Conservation (phyloP, 202 grass and related monocot species). For the Digitaria exilis region DNA sequence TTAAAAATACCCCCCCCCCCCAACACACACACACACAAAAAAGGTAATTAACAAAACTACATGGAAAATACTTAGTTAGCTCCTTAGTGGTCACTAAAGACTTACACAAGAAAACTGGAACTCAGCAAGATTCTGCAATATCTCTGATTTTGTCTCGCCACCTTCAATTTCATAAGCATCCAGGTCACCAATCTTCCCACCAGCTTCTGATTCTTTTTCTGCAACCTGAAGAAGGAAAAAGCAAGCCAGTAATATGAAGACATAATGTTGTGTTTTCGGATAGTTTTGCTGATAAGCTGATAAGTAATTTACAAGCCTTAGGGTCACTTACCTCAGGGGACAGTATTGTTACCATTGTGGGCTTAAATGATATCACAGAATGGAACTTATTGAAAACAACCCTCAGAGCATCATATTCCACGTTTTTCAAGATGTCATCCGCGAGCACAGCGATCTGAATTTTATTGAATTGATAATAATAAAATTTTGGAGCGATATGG, state of each 20-base stretch:
- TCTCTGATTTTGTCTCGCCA: conserved; percentile 95
- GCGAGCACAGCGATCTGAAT: conserved; percentile 84
- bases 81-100: not conserved
- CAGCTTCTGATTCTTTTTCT: conserved; percentile 84
- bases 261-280: not conserved
- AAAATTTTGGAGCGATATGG: not conserved
- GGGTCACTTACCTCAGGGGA: conserved; percentile 78
- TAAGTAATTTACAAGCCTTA: conserved; percentile 10
- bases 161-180: conserved; percentile 96
- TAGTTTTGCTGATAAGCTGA: not conserved
- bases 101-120: conserved; percentile 98
- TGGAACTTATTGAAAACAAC: conserved; percentile 92
- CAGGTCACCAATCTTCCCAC: conserved; percentile 71
- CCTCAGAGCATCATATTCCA: conserved; percentile 89
- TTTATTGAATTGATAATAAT: conserved; percentile 5
- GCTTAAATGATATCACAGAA: conserved; percentile 82
- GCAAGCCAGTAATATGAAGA: not conserved
- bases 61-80: not conserved
- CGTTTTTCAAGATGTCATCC: conserved; percentile 96
- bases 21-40: too few relatives aligned
- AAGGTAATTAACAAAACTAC: not conserved
- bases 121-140: conserved; percentile 86
- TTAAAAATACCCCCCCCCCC: too few relatives aligned
- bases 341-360: conserved; percentile 74
- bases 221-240: conserved; percentile 43